Evolutionary conservation across 2,329 filamentous ascomycete genomes (phyloP), one percentile per base, ranked within the genome.

Genomic region (Apiospora arundinis): DNA sequence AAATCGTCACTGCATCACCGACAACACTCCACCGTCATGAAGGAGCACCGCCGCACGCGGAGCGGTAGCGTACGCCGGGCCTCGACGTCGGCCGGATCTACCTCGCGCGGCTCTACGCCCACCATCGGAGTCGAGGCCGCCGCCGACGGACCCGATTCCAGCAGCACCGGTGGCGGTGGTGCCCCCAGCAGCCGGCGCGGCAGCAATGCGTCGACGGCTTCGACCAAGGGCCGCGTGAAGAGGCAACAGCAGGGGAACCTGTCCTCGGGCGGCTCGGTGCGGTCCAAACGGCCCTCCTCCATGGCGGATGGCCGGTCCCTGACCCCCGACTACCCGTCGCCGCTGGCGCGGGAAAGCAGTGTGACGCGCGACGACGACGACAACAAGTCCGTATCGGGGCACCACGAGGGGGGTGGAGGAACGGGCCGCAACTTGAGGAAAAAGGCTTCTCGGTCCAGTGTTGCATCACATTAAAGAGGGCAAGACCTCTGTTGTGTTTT

Each of bases 301-400:
- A 82, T 82, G 0, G 80, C 81, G 4, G 87, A 89, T 66, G 85
- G 85, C 4, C 80, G 88, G 68, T 89, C 87, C 5, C 82, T 87
- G 2, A 89, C 88, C 3, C 88, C 88, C 0, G 88, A 90, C 56
- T 83, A 83, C 23, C 82, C 87, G 5, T 89, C 88, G 3, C 88
- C 87, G 3, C 77, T 90, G 72, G 85, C 86, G 8, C 83, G 81
- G 69, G 87, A 87, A 74, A 86, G 83, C 72, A 86, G 81, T 67
- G 73, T 81, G 37, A 77, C 76, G 16, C 76, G 74, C 42, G 77
- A 77, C 16, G 56, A 63, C 18, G 56, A 40, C 18, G 32, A 63
- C 45, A n/a, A 16, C 7, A 63, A 63, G 52, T 12, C 56, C 9
- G 37, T 45, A 18, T 67, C 67, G 32, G 67, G 52, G 18, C 40